Percentiles rank a stretch among this genome's conserved stretches.
phyloP scores from a whole-genome alignment of 768 basidiomycete species.

The Suillus discolor region DNA sequence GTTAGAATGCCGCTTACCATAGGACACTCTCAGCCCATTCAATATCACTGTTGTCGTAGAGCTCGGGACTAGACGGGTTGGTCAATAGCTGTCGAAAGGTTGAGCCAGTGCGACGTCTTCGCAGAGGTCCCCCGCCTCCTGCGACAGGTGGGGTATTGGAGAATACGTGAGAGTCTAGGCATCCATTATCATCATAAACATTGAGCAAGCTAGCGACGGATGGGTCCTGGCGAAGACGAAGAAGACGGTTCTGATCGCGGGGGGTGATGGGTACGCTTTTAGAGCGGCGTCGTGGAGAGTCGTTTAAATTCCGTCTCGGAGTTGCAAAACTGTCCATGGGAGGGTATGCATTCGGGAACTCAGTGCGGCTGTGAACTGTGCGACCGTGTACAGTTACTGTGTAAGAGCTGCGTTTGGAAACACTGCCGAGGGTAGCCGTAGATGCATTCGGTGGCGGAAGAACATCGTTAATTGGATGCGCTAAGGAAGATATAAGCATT shows the following conservation, averaged over 20 bases:
- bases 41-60: constrained; percentile 56
- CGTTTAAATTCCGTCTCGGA: constrained; percentile 29
- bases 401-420: constrained; percentile 61
- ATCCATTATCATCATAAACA: constrained; percentile 74
- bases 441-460: constrained; percentile 52
- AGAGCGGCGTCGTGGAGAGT: constrained; percentile 30
- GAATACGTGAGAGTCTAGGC: constrained; percentile 61
- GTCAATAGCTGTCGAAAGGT: constrained; percentile 77
- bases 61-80: constrained; percentile 38
- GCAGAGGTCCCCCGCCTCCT: constrained; percentile 45
- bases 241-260: constrained; percentile 54
- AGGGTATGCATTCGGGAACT: constrained; percentile 65
- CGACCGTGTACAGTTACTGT: constrained; percentile 72
- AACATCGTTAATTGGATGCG: constrained; percentile 68
- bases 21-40: constrained; percentile 83
- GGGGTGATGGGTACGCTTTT: constrained; percentile 41
- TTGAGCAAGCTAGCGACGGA: constrained; percentile 76
- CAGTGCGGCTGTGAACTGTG: constrained; percentile 59
- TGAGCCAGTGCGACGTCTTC: constrained; percentile 64
- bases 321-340: constrained; percentile 33
- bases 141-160: constrained; percentile 55
- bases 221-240: constrained; percentile 70
- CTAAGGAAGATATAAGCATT: constrained; percentile 31
- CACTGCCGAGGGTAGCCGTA: constrained; percentile 54
- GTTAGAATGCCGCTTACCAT: constrained; percentile 44